Evolutionary conservation across 805 yeast species (phyloP).

Genomic region (Sporopachydermia lactativora): DNA sequence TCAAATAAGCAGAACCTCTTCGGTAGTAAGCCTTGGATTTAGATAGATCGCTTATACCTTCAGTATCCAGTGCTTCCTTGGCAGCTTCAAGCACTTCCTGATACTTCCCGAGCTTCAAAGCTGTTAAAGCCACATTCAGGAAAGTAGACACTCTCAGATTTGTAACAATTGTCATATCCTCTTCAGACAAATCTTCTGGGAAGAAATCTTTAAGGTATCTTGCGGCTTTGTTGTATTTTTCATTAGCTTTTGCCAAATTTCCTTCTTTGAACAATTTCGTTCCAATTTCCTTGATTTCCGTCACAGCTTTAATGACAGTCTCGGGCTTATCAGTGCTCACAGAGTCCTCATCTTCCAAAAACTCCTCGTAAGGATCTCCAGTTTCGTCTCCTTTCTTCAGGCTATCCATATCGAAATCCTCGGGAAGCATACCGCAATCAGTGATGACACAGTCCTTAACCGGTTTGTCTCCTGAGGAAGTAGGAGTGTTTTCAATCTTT

Average conservation of each 20-base stretch:
- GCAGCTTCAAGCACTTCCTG: conserved; percentile 44
- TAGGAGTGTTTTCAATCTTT: conserved; percentile 56
- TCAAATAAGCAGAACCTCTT: conserved; percentile 61
- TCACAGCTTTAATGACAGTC: conserved; percentile 52
- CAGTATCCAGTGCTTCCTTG: conserved; percentile 50
- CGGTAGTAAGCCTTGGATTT: conserved; percentile 80
- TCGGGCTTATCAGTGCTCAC: conserved; percentile 48
- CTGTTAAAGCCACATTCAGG: conserved; percentile 63
- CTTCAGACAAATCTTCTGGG: conserved; percentile 53
- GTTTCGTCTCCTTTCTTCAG: conserved; percentile 54
- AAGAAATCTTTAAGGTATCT: conserved; percentile 56
- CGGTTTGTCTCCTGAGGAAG: conserved; percentile 61
- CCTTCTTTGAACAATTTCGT: conserved; percentile 60
- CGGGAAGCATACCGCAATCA: conserved; percentile 67
- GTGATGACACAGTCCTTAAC: conserved; percentile 50
- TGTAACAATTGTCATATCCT: conserved; percentile 34
- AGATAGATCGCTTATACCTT: conserved; percentile 44
- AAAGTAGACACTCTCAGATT: conserved; percentile 47
- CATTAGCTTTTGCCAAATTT: conserved; percentile 38
- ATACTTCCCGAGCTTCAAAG: conserved; percentile 46
- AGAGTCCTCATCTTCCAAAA: conserved; percentile 56
- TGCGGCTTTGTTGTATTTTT: conserved; percentile 62
- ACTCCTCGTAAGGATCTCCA: conserved; percentile 73
- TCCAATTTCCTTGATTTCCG: conserved; percentile 60
- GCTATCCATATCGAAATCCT: conserved; percentile 35